A percentile compares a stretch with the other conserved stretches of the same genome.
phyloP scores from a whole-genome alignment of 2,329 filamentous ascomycete genomes.

The Ophiostoma sp. region DNA sequence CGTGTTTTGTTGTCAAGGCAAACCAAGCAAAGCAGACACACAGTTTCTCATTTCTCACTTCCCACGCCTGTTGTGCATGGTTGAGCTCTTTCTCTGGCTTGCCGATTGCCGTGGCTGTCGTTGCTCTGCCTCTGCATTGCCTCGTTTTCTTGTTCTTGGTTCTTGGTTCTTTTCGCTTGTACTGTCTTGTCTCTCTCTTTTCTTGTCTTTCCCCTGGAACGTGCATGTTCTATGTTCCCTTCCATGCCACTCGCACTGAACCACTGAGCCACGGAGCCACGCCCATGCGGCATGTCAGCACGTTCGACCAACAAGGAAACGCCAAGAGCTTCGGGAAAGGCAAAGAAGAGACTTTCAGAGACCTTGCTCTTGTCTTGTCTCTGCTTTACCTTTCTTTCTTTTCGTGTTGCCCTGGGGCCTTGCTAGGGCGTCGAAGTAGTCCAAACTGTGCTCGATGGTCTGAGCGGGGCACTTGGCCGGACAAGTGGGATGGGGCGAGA shows the following conservation, averaged over 20 bases:
- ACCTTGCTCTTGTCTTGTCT: no score
- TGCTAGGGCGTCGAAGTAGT: constrained; percentile 3
- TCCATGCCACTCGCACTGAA: neutral
- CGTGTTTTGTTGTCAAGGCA: neutral
- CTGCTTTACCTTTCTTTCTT: neutral
- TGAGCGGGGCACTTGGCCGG: constrained; percentile 11
- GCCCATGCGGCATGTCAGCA: constrained; percentile 6
- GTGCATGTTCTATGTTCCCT: neutral
- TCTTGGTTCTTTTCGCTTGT: neutral
- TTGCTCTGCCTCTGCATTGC: neutral
- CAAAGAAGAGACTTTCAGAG: neutral
- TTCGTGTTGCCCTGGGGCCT: constrained; percentile 8
- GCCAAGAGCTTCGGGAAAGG: neutral
- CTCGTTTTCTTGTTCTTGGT: neutral
- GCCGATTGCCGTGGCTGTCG: neutral
- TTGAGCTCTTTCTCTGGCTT: neutral
- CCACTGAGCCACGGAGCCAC: neutral
- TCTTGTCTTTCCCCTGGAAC: constrained; percentile 2
- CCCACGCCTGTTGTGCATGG: neutral
- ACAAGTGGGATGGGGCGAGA: constrained; percentile 12
- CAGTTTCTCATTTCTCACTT: constrained; percentile 7
- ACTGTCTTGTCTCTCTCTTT: neutral
- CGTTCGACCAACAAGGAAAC: neutral
- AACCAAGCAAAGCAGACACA: neutral
- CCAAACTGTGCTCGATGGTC: neutral